Conservation (phyloP, 1,139 yeast genomes). For the Magnusiomyces magnusii region DNA sequence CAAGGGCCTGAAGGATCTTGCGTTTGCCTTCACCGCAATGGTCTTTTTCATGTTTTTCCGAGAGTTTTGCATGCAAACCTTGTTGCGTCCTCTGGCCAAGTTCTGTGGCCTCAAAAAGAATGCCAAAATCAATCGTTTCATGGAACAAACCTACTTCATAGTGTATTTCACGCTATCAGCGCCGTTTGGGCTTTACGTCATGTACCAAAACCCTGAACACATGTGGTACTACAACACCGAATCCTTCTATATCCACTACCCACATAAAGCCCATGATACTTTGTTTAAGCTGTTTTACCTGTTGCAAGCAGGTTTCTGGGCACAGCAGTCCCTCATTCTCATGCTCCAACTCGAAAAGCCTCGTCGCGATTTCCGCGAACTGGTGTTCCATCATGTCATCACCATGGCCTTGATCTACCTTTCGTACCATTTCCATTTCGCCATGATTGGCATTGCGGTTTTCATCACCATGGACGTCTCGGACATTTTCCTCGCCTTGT, state of each 20-base stretch:
- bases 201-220: conserved; percentile 41
- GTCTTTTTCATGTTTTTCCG: conserved; percentile 83
- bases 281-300: conserved; percentile 75
- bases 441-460: conserved; percentile 89
- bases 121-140: conserved; percentile 66
- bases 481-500: conserved; percentile 76
- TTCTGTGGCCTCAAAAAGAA: conserved; percentile 46
- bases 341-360: conserved; percentile 87
- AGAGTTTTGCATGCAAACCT: conserved; percentile 80
- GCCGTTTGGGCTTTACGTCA: conserved; percentile 82
- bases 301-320: conserved; percentile 96
- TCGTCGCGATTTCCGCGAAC: conserved; percentile 84
- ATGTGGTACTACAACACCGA: conserved; percentile 85
- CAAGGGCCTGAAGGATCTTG: conserved; percentile 78
- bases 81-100: conserved; percentile 65
- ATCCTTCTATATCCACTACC: conserved; percentile 71
- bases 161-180: conserved; percentile 76
- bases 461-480: conserved; percentile 95
- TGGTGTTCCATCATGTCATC: conserved; percentile 86
- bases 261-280: conserved; percentile 69
- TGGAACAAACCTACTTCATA: conserved; percentile 88
- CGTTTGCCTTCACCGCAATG: conserved; percentile 73
- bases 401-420: conserved; percentile 83
- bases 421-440: conserved; percentile 92
- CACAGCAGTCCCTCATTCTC: conserved; percentile 83